A percentile compares a stretch with the other conserved stretches of the same genome.
Conservation (phyloP, 2,329 filamentous ascomycete genomes). For the Aspergillus sp. region DNA sequence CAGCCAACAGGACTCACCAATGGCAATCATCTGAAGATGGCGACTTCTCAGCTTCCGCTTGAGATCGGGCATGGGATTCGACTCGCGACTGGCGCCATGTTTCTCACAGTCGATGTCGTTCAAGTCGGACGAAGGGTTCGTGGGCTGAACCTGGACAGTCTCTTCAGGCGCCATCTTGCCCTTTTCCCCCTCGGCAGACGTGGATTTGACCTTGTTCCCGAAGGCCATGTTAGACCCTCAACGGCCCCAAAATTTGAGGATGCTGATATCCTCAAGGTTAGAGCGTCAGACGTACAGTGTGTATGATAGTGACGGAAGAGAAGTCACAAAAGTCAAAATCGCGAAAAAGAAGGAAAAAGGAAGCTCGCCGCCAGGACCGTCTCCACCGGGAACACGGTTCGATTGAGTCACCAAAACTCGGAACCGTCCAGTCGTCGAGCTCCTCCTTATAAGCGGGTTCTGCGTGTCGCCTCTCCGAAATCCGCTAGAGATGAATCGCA, state of each 20-base stretch:
- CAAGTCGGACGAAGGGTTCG: slow-evolving; percentile 13
- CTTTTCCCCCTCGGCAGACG: slow-evolving; percentile 24
- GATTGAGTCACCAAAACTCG: slow-evolving; percentile 8
- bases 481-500: slow-evolving; percentile 3
- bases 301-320: slow-evolving; percentile 3
- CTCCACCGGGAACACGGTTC: slow-evolving; percentile 15
- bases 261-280: neutral
- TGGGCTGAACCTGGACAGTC: slow-evolving; percentile 26
- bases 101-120: slow-evolving; percentile 42
- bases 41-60: slow-evolving; percentile 78
- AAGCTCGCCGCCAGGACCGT: slow-evolving; percentile 11
- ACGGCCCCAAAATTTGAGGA: slow-evolving; percentile 9
- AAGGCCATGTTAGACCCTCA: slow-evolving; percentile 27
- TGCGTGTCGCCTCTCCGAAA: slow-evolving; percentile 3
- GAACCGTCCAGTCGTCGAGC: neutral
- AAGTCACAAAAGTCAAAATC: slow-evolving; percentile 6
- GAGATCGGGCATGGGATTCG: slow-evolving; percentile 66
- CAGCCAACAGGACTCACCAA: slow-evolving; percentile 63
- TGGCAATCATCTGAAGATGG: slow-evolving; percentile 98
- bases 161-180: slow-evolving; percentile 26
- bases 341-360: slow-evolving; percentile 12
- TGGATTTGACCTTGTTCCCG: slow-evolving; percentile 19
- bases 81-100: slow-evolving; percentile 40
- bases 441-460: neutral
- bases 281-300: neutral